Conservation (phyloP, 2,329 filamentous ascomycete species). For the Phaeosphaeriaceae sp. region DNA sequence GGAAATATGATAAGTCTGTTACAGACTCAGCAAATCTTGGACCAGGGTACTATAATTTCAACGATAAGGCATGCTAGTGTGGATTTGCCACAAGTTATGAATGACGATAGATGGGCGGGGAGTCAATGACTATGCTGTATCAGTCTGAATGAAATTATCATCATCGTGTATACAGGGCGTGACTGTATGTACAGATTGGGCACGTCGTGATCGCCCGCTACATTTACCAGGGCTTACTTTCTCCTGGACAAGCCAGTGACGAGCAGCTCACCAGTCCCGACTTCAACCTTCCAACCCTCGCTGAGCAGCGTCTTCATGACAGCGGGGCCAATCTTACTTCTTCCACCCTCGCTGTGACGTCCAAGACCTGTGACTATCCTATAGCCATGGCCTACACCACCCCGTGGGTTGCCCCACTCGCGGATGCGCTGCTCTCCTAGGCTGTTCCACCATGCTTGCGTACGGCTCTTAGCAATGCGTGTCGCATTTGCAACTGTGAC, state of each 20-base stretch:
- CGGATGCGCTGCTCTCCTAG: conserved; percentile 71
- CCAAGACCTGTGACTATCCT: conserved; percentile 84
- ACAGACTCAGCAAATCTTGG: too few species aligned
- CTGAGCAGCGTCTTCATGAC: conserved; percentile 78
- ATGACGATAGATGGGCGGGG: too few species aligned
- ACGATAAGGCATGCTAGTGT: too few species aligned
- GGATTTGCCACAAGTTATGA: too few species aligned
- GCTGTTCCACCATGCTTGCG: conserved; percentile 77
- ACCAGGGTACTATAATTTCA: too few species aligned
- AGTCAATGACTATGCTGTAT: too few species aligned
- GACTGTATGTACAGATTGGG: background rate
- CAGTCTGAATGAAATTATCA: background rate
- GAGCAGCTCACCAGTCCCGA: conserved; percentile 73
- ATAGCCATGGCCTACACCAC: conserved; percentile 62
- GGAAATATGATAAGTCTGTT: too few species aligned
- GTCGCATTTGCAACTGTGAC: conserved; percentile 82
- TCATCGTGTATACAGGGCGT: background rate
- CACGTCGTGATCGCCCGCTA: background rate
- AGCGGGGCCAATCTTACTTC: conserved; percentile 77
- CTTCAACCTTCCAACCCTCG: conserved; percentile 84
- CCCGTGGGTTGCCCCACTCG: conserved; percentile 49
- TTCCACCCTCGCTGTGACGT: conserved; percentile 78
- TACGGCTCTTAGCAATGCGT: conserved; percentile 74
- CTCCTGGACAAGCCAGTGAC: conserved; percentile 66
- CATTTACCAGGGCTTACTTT: conserved; percentile 11